Base-by-base conservation (phyloP, 1,139 yeast species). In the Debaryomyces sp. region DNA sequence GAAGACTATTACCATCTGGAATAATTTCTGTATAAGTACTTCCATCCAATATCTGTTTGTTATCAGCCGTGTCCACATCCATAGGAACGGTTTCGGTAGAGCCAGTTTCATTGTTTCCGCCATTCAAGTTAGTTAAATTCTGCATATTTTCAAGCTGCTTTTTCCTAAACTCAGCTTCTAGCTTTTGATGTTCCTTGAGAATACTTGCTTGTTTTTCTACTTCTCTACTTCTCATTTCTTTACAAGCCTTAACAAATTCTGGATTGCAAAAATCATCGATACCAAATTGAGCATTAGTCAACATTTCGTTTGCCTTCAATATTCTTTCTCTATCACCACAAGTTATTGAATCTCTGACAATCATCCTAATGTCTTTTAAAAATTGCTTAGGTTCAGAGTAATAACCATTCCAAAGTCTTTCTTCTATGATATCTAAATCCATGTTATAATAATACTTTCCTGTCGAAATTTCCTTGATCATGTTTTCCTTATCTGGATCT, bases 221-320 rank as follows among this genome's bases (percentile, higher is more conserved):
- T 61, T 92, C 97, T 52, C 98, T 78, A 46, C 72, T 77, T 49
- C 88, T 80, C 63, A 92, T 75, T 30, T 82, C 87, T 54, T 80
- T 85, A 71, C 98, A 94, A 44, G 92, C 89, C 49, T 79, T 79
- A 39, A 86, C 65, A 54, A 94, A 87, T 46, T 83, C 89, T 1
- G 91, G 84, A 17, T 82, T 78, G 42, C 87, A 82, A 57, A 92
- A 85, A 54, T 95, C 99, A 59, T 95, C 99, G 46, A 94, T 80
- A 9, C 95, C 96, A 63, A 95, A 96, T 66, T 91, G 96, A 0
- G 97, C 97, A 70, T 94, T 92, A 8, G 98, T 96, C 62, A 83
- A 80, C 98, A 95, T 91, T 67, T 95, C 99, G 52, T 94, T 89
- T 0, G 98, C 97, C 64, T 89, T 91, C 49, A 92, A 78, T 12